Conservation (phyloP, 2,329 filamentous ascomycete species). For the Sarocladium brachiariae region DNA sequence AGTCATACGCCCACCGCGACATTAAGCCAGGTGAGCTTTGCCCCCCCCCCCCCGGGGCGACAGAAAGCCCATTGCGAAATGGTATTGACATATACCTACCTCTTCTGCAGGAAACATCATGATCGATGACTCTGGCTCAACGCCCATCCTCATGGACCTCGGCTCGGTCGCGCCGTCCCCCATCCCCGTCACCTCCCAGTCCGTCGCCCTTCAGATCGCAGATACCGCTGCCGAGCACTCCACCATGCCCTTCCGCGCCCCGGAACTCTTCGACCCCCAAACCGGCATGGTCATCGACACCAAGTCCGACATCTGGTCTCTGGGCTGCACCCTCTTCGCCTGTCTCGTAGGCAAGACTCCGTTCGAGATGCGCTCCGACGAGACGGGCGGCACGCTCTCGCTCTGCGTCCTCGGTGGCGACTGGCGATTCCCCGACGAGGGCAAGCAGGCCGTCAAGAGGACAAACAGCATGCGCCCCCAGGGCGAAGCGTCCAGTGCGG, state of each 20-base stretch:
- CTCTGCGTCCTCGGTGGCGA: slow-evolving; percentile 91
- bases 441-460: slow-evolving; percentile 47
- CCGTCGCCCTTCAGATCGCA: slow-evolving; percentile 84
- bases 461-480: slow-evolving; percentile 33
- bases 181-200: slow-evolving; percentile 81
- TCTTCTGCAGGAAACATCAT: slow-evolving; percentile 84
- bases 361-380: slow-evolving; percentile 91
- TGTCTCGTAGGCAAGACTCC: slow-evolving; percentile 95
- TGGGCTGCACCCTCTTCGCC: slow-evolving; percentile 96
- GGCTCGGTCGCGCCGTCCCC: slow-evolving; percentile 85
- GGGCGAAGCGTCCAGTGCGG: slow-evolving; percentile 19
- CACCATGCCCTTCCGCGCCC: slow-evolving; percentile 97
- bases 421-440: slow-evolving; percentile 93
- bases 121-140: slow-evolving; percentile 85
- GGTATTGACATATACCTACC: background rate
- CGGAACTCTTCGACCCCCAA: slow-evolving; percentile 96
- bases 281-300: slow-evolving; percentile 88
- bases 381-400: slow-evolving; percentile 88
- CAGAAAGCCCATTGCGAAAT: background rate
- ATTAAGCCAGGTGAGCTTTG: slow-evolving; percentile 80
- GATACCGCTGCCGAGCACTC: slow-evolving; percentile 93
- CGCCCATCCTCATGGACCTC: slow-evolving; percentile 94
- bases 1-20: slow-evolving; percentile 89
- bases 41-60: background rate
- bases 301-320: slow-evolving; percentile 95